Base-by-base conservation (phyloP, 2,329 filamentous ascomycete genomes). In the Epichloe bromicola region DNA sequence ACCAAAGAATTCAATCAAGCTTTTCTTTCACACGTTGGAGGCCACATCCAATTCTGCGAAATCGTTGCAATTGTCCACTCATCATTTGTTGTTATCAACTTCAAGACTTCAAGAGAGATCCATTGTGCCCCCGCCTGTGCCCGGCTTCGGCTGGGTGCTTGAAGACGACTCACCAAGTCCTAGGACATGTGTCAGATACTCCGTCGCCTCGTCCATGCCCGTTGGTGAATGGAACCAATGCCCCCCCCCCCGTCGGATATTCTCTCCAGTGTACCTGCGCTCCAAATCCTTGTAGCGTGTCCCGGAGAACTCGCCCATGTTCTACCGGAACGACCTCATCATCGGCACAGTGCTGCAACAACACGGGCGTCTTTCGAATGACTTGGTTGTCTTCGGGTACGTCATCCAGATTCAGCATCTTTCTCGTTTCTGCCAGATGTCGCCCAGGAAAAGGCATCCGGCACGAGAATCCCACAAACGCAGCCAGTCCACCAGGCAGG, bases 301-400 rank as follows among this genome's bases (percentile, higher is more conserved):
- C 63, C 12, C 64, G 56, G 48, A 73, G 48, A 5, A 58, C 50
- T 8, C 63, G 57, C 0, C 72, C 73, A 5, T 65, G 60, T 15
- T 60, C 54, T 1, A 74, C 55, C 51, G 64, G 56, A 0, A 75
- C 68, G 6, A 71, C 54, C 1, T 66, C 63, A 53, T 75, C 73
- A 45, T 75, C 67, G 1, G 57, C 53, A 48, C 70, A 74, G 54
- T 76, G 73, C 48, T 72, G 65, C 2, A 75, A 58, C 48, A 76
- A 61, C 6, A 71, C 57, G 0, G 71, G 73, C 46, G 71, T 75
- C 12, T 65, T 63, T 20, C 58, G 55, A n/a, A 74, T n/a, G 1
- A 69, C 59, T 10, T 59, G 56, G 46, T 66, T 55, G 40, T 63
- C 56, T 6, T 40, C 55, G 0, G 62, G 56, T 1, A 46, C 56